Base-by-base conservation (phyloP, 495 filamentous ascomycete genomes). In the Halenospora varia region DNA sequence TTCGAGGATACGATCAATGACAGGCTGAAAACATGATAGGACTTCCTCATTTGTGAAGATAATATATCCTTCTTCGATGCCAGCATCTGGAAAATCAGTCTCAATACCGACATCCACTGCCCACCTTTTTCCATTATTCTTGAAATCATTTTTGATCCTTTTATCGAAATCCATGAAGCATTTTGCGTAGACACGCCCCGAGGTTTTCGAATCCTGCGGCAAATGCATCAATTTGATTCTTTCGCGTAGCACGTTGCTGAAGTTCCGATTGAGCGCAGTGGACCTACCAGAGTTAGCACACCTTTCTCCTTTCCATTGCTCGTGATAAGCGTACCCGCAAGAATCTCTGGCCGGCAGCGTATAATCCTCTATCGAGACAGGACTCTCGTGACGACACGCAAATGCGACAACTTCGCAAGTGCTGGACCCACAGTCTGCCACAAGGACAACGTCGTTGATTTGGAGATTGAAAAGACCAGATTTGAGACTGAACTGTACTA, bases 111-210 rank as follows among this genome's bases (percentile, higher is more conserved):
- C 84, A 61, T 88, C 83, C 26, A 88, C 84, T 19, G 82, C 83
- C 84, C 84, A 88, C 65, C 86, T 87, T 65, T 86, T 83, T 13
- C 82, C 82, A 64, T 86, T 87, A 69, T 87, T 87, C 22, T 82
- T 76, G 75, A 88, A 88, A 68, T 87, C 84, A 48, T 83, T 82
- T 73, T 87, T 88, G 73, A 88, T 87, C 60, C 84, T 70, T 72
- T 87, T 87, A 71, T 88, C 84, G 47, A 87, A 88, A 69, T 88
- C 84, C 82, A 86, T 86, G 69, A 87, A 86, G 67, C 84, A 87
- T 71, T 87, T 87, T 57, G 84, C 83, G 61, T 87, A 88, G 20
- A 87, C 83, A 63, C 82, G 82, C n/a, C 82, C 84, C 20, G 84
- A 83, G 4, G 83, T 86, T 73, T 81, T 84, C 54, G 84, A 87